Evolutionary conservation across 768 basidiomycete species (phyloP), one percentile per base, ranked within the genome.

Genomic region (Paxillus involutus): DNA sequence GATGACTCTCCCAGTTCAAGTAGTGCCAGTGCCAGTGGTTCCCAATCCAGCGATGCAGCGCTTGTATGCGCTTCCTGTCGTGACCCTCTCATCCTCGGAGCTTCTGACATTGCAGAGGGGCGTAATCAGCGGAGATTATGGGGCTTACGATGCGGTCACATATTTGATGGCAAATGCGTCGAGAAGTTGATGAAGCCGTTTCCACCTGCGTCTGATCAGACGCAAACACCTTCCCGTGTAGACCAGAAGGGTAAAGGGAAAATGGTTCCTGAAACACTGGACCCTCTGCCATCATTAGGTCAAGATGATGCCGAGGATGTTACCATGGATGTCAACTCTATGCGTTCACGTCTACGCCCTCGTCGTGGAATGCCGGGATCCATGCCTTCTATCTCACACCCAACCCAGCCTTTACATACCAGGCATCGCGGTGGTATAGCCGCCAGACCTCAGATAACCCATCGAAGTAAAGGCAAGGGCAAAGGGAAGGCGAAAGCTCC

Each of bases 81-180:
- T 21, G 84, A 85, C 54, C 85, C 86, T 0, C 76, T 91, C 5
- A 67, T 86, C 10, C 73, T 86, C 29, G 73, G 77, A 35, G 75
- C 79, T 44, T 73, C 74, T 2, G 79, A 77, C 12, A 72, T 82
- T n/a, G 70, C 73, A 14, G 70, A 75, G 43, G 83, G 81, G 35
- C 74, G 71, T 39, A 71, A 71, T 39, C 69, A 69, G 36, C 72
- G 77, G 49, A 77, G 80, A 41, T 70, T 91, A 8, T 91, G 88
- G 89, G 83, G 79, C 2, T 69, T 92, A 55, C 75, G 86, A 39
- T 92, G 89, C 49, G 89, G 89, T 0, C 90, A 92, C 63, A 68
- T 92, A 60, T 76, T 91, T 0, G 89, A 91, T 58, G 90, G 88
- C 46, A 88, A 86, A 66, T 92, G 89, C 59, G 69, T 86, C 2